phyloP scores from a whole-genome alignment of 169 alveolate genomes.

The Eimeria maxima region DNA sequence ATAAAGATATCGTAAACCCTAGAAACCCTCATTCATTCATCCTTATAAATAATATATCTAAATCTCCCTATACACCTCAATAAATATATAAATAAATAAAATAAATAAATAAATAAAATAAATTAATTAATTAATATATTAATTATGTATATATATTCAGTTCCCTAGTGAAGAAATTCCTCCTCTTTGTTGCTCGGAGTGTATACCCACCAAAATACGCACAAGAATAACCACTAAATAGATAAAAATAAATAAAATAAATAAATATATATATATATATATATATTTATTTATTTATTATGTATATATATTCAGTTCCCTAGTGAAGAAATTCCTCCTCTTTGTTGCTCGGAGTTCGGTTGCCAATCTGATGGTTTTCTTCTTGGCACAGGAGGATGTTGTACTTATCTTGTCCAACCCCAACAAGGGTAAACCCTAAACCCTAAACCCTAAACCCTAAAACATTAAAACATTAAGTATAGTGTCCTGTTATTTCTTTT shows the following conservation, averaged over 20 bases:
- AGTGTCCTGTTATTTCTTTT: background rate
- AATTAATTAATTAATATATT: background rate
- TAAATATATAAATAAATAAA: too few relatives aligned
- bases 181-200: conserved; percentile 90
- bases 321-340: conserved; percentile 89
- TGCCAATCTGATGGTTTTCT: conserved; percentile 77
- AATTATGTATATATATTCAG: conserved; percentile 79
- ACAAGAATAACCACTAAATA: too few relatives aligned
- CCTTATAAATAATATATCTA: too few relatives aligned
- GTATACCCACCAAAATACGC: too few relatives aligned
- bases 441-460: background rate
- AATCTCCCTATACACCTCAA: too few relatives aligned
- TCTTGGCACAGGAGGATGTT: conserved; percentile 79
- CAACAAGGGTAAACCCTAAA: conserved; percentile 26
- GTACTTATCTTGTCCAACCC: conserved; percentile 27
- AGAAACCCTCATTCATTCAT: background rate
- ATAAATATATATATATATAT: too few relatives aligned
- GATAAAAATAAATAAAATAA: too few relatives aligned
- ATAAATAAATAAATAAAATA: too few relatives aligned
- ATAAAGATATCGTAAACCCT: background rate
- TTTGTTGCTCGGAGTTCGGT: conserved; percentile 92
- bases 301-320: conserved; percentile 88
- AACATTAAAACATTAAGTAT: background rate
- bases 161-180: conserved; percentile 91
- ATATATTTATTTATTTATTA: background rate